Conservation (phyloP, 2,329 filamentous ascomycete genomes). For the Cercospora sojina region DNA sequence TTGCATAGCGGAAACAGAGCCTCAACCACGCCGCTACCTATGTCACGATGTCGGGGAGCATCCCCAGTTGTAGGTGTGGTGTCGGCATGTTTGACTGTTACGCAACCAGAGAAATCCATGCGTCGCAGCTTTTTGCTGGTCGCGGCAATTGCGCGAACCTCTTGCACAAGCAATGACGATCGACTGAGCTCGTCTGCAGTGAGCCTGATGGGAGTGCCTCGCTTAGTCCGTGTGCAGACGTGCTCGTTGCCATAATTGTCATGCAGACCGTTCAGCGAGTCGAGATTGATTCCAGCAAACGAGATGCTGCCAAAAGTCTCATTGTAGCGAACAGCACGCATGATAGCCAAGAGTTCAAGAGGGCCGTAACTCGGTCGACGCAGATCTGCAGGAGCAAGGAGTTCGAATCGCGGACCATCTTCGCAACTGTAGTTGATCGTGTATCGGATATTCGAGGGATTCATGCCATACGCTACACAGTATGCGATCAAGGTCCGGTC, state of each 20-base stretch:
- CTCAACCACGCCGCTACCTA: slow-evolving; percentile 68
- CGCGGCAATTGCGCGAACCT: slow-evolving; percentile 65
- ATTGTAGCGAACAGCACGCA: slow-evolving; percentile 68
- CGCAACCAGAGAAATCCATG: slow-evolving; percentile 64
- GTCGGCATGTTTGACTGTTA: slow-evolving; percentile 54
- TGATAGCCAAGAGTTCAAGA: slow-evolving; percentile 66
- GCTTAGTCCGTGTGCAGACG: slow-evolving; percentile 59
- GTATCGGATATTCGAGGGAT: slow-evolving; percentile 66
- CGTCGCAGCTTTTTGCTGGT: slow-evolving; percentile 63
- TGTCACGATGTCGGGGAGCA: slow-evolving; percentile 51
- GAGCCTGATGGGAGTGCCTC: slow-evolving; percentile 56
- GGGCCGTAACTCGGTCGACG: slow-evolving; percentile 56
- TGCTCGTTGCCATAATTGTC: slow-evolving; percentile 62
- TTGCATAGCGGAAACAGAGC: slow-evolving; percentile 68
- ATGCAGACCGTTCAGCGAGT: slow-evolving; percentile 60
- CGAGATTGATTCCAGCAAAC: slow-evolving; percentile 64
- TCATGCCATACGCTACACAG: slow-evolving; percentile 66
- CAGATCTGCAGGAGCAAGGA: slow-evolving; percentile 57
- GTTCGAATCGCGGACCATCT: slow-evolving; percentile 65
- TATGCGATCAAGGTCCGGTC: slow-evolving; percentile 68
- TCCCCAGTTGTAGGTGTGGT: slow-evolving; percentile 44
- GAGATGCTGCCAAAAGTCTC: slow-evolving; percentile 67
- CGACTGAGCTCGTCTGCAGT: slow-evolving; percentile 54
- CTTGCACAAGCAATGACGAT: slow-evolving; percentile 64
- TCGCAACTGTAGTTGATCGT: slow-evolving; percentile 61